A percentile compares a stretch with the other conserved stretches of the same genome.
phyloP scores from a whole-genome alignment of 1,139 yeast genomes.

The Protomyces inundatus region DNA sequence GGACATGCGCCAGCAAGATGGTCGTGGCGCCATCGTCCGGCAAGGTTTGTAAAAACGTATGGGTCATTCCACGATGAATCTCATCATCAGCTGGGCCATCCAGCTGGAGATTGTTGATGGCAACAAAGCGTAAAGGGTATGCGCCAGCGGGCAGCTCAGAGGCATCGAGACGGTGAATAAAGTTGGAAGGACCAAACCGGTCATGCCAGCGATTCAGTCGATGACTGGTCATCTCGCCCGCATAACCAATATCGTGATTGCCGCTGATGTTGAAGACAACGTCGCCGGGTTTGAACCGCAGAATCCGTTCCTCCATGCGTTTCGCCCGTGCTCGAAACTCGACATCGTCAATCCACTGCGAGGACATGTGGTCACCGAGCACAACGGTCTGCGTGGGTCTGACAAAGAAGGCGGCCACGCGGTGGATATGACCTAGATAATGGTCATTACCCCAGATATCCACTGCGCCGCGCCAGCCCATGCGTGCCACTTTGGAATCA shows the following conservation, averaged over 20 bases:
- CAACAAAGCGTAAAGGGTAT: constrained; percentile 69
- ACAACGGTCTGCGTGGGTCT: constrained; percentile 71
- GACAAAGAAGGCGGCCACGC: constrained; percentile 14
- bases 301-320: constrained; percentile 60
- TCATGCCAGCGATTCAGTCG: constrained; percentile 73
- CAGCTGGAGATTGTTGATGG: constrained; percentile 69
- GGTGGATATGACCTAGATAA: constrained; percentile 23
- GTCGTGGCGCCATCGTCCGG: constrained; percentile 45
- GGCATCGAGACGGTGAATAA: background rate
- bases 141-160: background rate
- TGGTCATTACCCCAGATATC: constrained; percentile 27
- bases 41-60: constrained; percentile 11
- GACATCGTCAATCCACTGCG: constrained; percentile 88
- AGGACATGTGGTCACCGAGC: constrained; percentile 89
- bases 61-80: constrained; percentile 9
- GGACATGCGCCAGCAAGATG: constrained; percentile 79
- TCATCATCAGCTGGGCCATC: constrained; percentile 83
- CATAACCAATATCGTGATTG: constrained; percentile 92
- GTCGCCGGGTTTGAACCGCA: constrained; percentile 44
- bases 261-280: constrained; percentile 54
- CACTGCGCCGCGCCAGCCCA: constrained; percentile 20
- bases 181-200: constrained; percentile 74
- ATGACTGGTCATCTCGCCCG: constrained; percentile 90
- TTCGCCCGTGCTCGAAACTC: constrained; percentile 75
- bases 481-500: constrained; percentile 14